Conservation (phyloP, 306 rosid genomes). For the Castanopsis chinensis region DNA sequence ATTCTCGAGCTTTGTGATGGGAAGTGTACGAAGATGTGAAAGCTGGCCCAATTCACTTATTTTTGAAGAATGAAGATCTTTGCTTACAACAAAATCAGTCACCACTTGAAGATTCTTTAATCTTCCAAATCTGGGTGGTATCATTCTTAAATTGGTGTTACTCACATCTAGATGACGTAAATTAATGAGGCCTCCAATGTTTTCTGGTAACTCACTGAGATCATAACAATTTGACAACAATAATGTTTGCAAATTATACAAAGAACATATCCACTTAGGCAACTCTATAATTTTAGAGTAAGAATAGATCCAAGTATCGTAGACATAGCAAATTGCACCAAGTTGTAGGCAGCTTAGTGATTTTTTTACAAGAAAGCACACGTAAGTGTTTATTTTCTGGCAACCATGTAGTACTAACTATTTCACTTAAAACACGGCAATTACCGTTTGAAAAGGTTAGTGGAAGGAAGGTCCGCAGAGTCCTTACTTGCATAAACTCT, state of each 20-base stretch:
- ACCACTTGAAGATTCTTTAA: background rate
- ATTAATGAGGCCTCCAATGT: too few species aligned
- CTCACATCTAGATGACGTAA: background rate
- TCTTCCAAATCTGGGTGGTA: background rate
- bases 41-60: background rate
- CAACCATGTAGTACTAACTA: too few species aligned
- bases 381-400: background rate
- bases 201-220: background rate
- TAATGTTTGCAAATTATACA: conserved; percentile 25
- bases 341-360: background rate
- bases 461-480: conserved; percentile 16
- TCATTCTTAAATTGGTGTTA: background rate
- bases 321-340: background rate
- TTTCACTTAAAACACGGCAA: too few species aligned
- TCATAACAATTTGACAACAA: background rate
- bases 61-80: too few species aligned
- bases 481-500: background rate
- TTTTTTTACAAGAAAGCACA: background rate
- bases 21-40: background rate
- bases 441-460: background rate
- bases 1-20: background rate
- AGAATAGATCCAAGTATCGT: conserved; percentile 22
- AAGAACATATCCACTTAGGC: background rate
- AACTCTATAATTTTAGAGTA: background rate
- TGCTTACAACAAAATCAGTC: background rate